Base-by-base conservation (phyloP, 2,329 filamentous ascomycete genomes). In the Hypoxylon sp. region DNA sequence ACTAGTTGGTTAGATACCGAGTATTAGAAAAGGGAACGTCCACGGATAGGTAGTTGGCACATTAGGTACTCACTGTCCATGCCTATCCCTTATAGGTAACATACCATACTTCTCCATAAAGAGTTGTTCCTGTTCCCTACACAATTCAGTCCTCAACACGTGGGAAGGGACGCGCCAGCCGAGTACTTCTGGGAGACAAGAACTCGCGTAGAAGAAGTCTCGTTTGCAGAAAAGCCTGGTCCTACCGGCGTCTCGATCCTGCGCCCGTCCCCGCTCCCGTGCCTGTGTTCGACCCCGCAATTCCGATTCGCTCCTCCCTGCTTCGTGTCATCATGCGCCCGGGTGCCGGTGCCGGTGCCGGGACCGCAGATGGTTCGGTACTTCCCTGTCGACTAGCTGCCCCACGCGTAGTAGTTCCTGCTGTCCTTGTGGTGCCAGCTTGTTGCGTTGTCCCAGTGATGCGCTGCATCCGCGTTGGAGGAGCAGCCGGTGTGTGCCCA, bases 301-400 rank as follows among this genome's bases (percentile, higher is more conserved):
- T 50, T 0, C 73, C 76, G 24, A 77, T 77, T 8, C 77, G 68
- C 70, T 78, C 77, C 10, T 78, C 77, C 10, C 77, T 70, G 35
- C 74, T 78, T 50, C 77, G 70, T 39, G 76, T 78, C 67, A 76
- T 64, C 66, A 76, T 65, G 17, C 76, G 73, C 3, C 71, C 56
- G 1, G 71, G 69, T 3, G 69, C 72, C 3, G 48, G 69, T 3
- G 69, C 72, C 3, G 48, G 39, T 6, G 70, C 58, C 8, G 70
- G 72, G 17, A 33, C 55, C 55, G 68, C 26, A 51, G 70, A 22
- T 17, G 65, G 59, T 26, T 70, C 59, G 29, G 53, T 70, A 58
- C 71, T 70, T 55, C 68, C 64, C 39, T 69, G 58, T 37, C 69
- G 37, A 13, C 66, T 67, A 3, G 66, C 46, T 1, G 55, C 39